Evolutionary conservation across 371 early-diverging fungal genomes (phyloP).

Genomic region (Rhizopus arrhizus): DNA sequence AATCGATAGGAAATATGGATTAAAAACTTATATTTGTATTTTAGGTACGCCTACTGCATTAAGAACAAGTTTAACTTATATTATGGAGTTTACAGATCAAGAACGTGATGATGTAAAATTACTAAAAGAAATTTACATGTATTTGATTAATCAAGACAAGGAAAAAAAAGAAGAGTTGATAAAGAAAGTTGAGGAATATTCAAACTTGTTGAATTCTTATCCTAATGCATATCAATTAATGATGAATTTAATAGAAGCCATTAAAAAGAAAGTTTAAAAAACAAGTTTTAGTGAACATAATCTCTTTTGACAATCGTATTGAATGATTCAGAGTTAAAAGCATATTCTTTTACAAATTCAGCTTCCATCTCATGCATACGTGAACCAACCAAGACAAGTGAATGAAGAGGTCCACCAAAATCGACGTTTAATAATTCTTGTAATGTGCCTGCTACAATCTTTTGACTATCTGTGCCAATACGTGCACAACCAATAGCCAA

Average conservation of each 20-base stretch:
- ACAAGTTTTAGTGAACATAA: slow-evolving; percentile 37
- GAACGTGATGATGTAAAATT: neutral
- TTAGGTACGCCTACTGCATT: slow-evolving; percentile 1
- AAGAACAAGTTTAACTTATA: slow-evolving; percentile 3
- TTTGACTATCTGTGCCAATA: slow-evolving; percentile 85
- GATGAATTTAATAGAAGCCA: neutral
- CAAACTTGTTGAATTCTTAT: neutral
- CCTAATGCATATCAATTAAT: slow-evolving; percentile 1
- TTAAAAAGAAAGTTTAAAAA: neutral
- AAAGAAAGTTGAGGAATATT: neutral
- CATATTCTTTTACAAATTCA: slow-evolving; percentile 80
- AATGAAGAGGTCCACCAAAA: slow-evolving; percentile 97
- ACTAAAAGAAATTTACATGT: neutral
- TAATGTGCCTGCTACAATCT: slow-evolving; percentile 87
- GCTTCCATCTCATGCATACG: slow-evolving; percentile 95
- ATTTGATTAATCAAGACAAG: neutral
- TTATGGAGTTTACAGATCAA: neutral
- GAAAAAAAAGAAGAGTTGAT: neutral
- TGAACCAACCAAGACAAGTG: slow-evolving; percentile 89
- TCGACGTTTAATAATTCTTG: slow-evolving; percentile 80
- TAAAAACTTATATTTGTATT: neutral
- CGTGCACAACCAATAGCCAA: slow-evolving; percentile 95
- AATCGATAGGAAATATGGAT: neutral
- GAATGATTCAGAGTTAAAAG: slow-evolving; percentile 70
- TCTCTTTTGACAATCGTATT: slow-evolving; percentile 69